These are phyloP conservation scores for Cryptococcus sp. DNA, from an alignment of 1,284 basidiomycete genomes.

Conservation along the genomic window DNA sequence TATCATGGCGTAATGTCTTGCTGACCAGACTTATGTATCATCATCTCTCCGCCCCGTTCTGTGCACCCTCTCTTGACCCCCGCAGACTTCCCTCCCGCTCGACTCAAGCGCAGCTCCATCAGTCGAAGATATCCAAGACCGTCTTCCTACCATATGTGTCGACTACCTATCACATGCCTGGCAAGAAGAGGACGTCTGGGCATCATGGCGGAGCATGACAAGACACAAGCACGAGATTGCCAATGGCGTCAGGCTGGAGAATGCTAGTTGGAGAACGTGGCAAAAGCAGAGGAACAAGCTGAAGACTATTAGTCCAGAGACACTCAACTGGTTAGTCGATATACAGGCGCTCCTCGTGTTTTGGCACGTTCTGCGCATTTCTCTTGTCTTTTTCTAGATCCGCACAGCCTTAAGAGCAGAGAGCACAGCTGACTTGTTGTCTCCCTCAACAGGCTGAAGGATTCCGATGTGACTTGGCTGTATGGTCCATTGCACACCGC, in stretches of 20 bases:
- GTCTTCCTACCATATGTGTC: constrained; percentile 62
- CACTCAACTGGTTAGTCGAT: constrained; percentile 86
- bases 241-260: constrained; percentile 92
- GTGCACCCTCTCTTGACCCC: background rate
- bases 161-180: constrained; percentile 85
- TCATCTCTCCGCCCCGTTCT: background rate
- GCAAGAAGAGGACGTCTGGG: constrained; percentile 98
- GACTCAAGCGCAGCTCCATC: constrained; percentile 55
- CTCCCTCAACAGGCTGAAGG: constrained; percentile 79
- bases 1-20: background rate
- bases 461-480: constrained; percentile 98
- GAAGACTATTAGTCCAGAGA: constrained; percentile 93
- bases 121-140: constrained; percentile 57
- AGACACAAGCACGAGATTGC: constrained; percentile 97
- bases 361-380: background rate
- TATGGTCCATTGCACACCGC: constrained; percentile 96
- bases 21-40: background rate
- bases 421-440: background rate
- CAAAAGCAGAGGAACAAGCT: constrained; percentile 98
- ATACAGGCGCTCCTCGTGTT: background rate
- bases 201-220: constrained; percentile 97
- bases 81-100: constrained; percentile 49
- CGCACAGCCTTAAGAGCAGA: background rate
- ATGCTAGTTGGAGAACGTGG: constrained; percentile 98
- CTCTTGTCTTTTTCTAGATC: no score